These are phyloP conservation scores for Penicilliopsis zonata DNA, from an alignment of 495 filamentous ascomycete species.

Conservation along the genomic window DNA sequence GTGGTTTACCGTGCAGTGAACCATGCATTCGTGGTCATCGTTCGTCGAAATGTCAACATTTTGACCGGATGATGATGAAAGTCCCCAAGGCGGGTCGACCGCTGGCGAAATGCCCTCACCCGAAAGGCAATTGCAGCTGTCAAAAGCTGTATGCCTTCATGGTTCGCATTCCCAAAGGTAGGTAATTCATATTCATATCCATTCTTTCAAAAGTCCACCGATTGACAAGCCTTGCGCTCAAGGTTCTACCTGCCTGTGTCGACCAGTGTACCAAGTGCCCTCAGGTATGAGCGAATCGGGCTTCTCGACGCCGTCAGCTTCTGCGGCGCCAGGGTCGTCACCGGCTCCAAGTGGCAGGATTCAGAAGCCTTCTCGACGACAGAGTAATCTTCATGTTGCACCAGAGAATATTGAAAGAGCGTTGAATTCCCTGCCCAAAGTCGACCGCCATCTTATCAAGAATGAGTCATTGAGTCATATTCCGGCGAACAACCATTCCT, in stretches of 20 bases:
- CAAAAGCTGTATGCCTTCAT: slow-evolving; percentile 38
- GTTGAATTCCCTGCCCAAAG: slow-evolving; percentile 11
- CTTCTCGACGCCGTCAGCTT: slow-evolving; percentile 4
- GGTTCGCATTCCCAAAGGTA: slow-evolving; percentile 39
- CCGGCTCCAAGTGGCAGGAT: slow-evolving; percentile 11
- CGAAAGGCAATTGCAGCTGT: slow-evolving; percentile 48
- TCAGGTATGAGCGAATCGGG: slow-evolving; percentile 7
- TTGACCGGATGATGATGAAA: slow-evolving; percentile 59
- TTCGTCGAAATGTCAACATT: slow-evolving; percentile 73
- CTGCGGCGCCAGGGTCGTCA: slow-evolving; percentile 8
- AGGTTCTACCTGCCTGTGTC: slow-evolving; percentile 29
- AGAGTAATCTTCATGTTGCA: slow-evolving; percentile 11
- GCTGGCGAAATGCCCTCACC: slow-evolving; percentile 64
- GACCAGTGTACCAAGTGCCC: slow-evolving; percentile 30
- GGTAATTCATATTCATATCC: not conserved
- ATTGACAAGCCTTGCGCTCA: not conserved
- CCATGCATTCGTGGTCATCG: slow-evolving; percentile 80
- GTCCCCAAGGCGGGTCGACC: slow-evolving; percentile 75
- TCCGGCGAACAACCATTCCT: slow-evolving; percentile 4
- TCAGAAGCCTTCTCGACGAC: slow-evolving; percentile 16
- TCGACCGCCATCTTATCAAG: slow-evolving; percentile 6
- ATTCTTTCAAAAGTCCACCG: not conserved
- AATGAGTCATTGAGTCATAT: slow-evolving; percentile 8
- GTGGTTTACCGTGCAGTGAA: slow-evolving; percentile 38
- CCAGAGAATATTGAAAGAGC: slow-evolving; percentile 19